Base-by-base conservation (phyloP, 306 rosid species). In the Acacia crassicarpa region DNA sequence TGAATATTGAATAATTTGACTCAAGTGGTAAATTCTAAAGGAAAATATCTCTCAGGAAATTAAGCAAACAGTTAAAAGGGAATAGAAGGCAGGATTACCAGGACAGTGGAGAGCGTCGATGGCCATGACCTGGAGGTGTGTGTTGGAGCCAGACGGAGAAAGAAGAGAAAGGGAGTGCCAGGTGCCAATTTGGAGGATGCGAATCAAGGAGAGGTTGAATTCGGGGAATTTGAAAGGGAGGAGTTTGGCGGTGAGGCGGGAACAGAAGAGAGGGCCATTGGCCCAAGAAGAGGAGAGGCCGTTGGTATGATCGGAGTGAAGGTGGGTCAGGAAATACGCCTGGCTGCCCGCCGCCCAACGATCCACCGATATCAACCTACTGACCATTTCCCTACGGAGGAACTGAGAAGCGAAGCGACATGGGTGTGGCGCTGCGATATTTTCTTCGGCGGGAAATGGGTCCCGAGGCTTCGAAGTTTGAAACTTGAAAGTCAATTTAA, bases 21-120 rank as follows among this genome's bases (percentile, higher is more conserved):
- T 22, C 8, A 14, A 16, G 17, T 17, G 32, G 46, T n/a, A 11
- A 35, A 53, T n/a, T 56, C 35, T 45, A 56, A n/a, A 43, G 43
- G 10, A 78, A 46, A 0, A 1, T 9, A n/a, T 62, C 67, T 14
- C 44, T 38, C 40, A 20, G 80, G 40, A 71, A 79, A 54, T 72
- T 35, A 67, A 77, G 6, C 87, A 69, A 87, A 86, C 87, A 76
- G 46, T 17, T 70, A 59, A 43, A 1, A 73, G 32, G 85, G 79
- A 79, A 35, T 0, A 4, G 0, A 43, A 59, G 30, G 43, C 9
- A 23, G 5, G 12, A 15, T 22, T 82, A 89, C 97, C 94, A 1
- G 94, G 93, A 40, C 94, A 90, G 85, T 92, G 94, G 74, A 89
- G 84, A 84, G 97, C 92, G 65, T 92, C 93, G 81, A 90, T 83